These are phyloP conservation scores for Verticillium longisporum DNA, from an alignment of 2,329 filamentous ascomycete genomes.

Conservation along the genomic window DNA sequence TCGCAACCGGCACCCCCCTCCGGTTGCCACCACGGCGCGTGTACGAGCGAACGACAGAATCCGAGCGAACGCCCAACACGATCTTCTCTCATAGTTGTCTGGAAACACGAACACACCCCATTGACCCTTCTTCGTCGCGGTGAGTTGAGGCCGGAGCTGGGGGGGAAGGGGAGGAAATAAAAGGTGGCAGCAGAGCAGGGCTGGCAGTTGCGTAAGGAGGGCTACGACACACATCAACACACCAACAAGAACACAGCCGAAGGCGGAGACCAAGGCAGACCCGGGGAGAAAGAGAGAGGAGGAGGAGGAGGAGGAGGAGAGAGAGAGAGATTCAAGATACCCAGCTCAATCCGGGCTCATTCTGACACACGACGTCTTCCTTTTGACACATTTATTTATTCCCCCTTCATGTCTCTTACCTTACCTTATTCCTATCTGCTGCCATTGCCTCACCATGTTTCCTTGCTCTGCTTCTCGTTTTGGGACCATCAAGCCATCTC, in stretches of 20 bases:
- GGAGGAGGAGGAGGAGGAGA: conserved; percentile 13
- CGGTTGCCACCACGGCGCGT: conserved; percentile 6
- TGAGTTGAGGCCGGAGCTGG: conserved; percentile 14
- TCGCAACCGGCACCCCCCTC: background rate
- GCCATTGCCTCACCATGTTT: background rate
- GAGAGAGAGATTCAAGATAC: conserved; percentile 28
- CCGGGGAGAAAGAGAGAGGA: conserved; percentile 5
- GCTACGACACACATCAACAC: background rate
- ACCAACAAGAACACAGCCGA: background rate
- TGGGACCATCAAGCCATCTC: background rate
- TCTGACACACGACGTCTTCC: conserved; percentile 21
- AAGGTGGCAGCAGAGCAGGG: conserved; percentile 5
- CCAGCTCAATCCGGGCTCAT: conserved; percentile 30
- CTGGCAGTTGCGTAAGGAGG: background rate
- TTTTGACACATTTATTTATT: conserved; percentile 5
- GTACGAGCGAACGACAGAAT: conserved; percentile 13
- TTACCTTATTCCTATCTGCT: background rate
- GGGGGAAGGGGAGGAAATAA: background rate
- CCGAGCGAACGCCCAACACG: conserved; percentile 9
- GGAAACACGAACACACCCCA: conserved; percentile 6
- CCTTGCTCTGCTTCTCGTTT: background rate
- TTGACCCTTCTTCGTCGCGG: conserved; percentile 12
- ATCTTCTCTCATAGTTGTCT: conserved; percentile 9
- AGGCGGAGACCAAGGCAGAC: too few relatives aligned
- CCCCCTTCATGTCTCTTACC: background rate